Base-by-base conservation (phyloP, 495 filamentous ascomycete species). In the Xylaria sp. region DNA sequence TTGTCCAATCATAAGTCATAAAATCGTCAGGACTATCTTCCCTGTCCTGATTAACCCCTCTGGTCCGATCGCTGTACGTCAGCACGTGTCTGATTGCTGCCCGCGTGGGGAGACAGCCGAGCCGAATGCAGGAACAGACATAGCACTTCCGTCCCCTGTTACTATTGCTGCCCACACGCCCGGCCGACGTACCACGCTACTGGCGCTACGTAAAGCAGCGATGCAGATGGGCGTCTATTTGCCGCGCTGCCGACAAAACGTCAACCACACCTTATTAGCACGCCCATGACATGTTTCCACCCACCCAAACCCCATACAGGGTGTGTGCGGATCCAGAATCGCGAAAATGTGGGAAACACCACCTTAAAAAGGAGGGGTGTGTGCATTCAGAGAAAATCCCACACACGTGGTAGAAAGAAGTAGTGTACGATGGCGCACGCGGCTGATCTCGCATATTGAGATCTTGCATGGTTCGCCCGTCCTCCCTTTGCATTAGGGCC, bases 1-100 rank as follows among this genome's bases (percentile, higher is more conserved):
- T 74, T 68, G 71, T 76, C 82, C 83, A 85, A 85, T 85, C 82
- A 85, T 82, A 80, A 77, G 61, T 82, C 80, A 73, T 81, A 78
- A 76, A 65, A 69, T 82, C 80, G 76, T 81, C 81, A 81, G 81
- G 82, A 79, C 77, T 68, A 74, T 71, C 70, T 72, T 74, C 68
- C 72, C 71, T 59, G 69, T 40, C 63, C 70, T 71, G 71, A 61
- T 67, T 71, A 73, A 64, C 70, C 43, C 53, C 33, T 70, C 74
- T 72, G 64, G 59, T 61, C 74, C 71, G 69, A 67, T 66, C 73
- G 71, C 67, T 70, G 73, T 73, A 72, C 73, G 76, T 77, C 76
- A 76, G 73, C 71, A 67, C 70, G 67, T 76, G 73, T 71, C 67
- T 69, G 53, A 59, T 62, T 40, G 50, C 50, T 58, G 61, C 44